Conservation (phyloP, 1,284 basidiomycete species). For the Stereum hirsutum region DNA sequence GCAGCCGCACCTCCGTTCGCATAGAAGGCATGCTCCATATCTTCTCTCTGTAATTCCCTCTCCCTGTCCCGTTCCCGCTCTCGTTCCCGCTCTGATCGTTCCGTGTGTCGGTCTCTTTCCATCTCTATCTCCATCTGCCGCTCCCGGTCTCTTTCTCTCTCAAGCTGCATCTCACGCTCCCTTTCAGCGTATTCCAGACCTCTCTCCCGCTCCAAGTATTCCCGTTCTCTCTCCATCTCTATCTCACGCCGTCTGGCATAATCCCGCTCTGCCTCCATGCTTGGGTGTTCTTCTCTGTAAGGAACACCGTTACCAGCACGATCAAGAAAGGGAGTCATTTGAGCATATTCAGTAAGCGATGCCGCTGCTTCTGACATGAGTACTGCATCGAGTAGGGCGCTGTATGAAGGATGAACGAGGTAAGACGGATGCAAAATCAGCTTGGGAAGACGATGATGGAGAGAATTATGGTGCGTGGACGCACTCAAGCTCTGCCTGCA, state of each 20-base stretch:
- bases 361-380: no score
- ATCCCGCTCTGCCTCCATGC: neutral
- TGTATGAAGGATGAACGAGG: neutral
- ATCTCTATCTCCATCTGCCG: neutral
- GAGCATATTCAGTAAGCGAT: neutral
- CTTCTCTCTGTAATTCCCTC: no score
- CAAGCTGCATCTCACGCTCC: neutral
- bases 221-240: neutral
- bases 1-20: no score
- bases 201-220: no score
- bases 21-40: no score
- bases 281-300: no score
- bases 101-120: neutral
- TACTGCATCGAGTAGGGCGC: constrained; percentile 11
- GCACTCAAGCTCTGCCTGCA: constrained; percentile 6
- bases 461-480: neutral
- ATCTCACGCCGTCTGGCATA: no score
- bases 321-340: neutral
- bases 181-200: no score
- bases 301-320: no score
- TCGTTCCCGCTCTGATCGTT: neutral
- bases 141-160: neutral
- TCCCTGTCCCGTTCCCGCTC: neutral
- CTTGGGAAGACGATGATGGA: neutral
- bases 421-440: no score